Evolutionary conservation across 192 early-diverging fungal species (phyloP), one percentile per base, ranked within the genome.

Genomic region (Coemansia javaensis): DNA sequence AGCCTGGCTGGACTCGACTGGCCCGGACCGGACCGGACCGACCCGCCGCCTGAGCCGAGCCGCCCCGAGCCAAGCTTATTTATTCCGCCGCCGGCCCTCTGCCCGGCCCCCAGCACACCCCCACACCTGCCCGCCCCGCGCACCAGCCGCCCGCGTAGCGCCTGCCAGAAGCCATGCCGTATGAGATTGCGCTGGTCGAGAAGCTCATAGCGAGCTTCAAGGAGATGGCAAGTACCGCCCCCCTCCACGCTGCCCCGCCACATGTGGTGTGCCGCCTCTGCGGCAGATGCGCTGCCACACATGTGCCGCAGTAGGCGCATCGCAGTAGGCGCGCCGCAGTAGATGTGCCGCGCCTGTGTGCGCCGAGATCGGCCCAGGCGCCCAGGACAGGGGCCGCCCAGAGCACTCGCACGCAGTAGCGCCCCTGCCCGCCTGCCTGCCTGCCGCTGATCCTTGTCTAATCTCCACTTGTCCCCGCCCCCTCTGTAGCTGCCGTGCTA

Each of bases 401-500:
- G 7, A 27, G 25, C 22, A 39, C 12, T 35, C 33, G 16, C 12
- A 8, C 37, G 37, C 18, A 21, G 17, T 39, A 13, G 22, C 22
- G 17, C 14, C 28, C 28, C 5, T 30, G 7, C 10, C 28, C 28
- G 8, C 7, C 28, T 9, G 5, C 9, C 28, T 14, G 23, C 4
- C 40, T 9, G 14, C 24, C 6, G 20, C n/a, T 53, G 8, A 12
- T 28, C 37, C 30, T 32, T 15, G 23, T 35, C 10, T n/a, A 4
- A 25, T 13, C 15, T 24, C 15, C 32, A 3, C 21, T 30, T 36
- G 17, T n/a, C 28, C 28, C 28, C 10, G 5, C 8, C 28, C 28
- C 24, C 24, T 12, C 14, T 57, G 39, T 63, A 90, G 88, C 71
- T 90, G 52, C 89, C 89, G 23, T 78, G 81, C 49, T 86, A 86